phyloP scores from a whole-genome alignment of 208 protist species.

The Phytomonas francai region DNA sequence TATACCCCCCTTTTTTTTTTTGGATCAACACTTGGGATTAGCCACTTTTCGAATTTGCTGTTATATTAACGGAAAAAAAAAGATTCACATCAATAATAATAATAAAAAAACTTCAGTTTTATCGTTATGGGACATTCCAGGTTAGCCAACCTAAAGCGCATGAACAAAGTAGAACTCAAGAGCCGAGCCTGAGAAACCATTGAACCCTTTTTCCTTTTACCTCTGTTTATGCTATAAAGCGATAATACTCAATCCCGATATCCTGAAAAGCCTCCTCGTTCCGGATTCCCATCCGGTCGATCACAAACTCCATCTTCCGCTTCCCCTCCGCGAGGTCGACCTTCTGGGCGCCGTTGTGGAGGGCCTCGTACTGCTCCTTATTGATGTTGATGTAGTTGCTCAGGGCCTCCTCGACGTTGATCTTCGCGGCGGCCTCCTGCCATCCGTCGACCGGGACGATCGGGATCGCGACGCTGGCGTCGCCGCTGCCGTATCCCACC shows the following conservation, averaged over 20 bases:
- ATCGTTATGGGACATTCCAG: too few relatives aligned
- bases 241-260: conserved; percentile 88
- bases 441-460: conserved; percentile 77
- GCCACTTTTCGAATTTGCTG: too few relatives aligned
- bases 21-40: too few relatives aligned
- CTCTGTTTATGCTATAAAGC: conserved; percentile 48
- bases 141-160: too few relatives aligned
- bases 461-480: conserved; percentile 83
- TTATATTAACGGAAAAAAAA: too few relatives aligned
- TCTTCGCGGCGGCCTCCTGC: conserved; percentile 71
- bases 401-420: conserved; percentile 68
- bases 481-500: conserved; percentile 82
- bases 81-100: too few relatives aligned
- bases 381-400: conserved; percentile 61
- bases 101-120: too few relatives aligned
- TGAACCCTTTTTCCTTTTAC: conserved; percentile 4
- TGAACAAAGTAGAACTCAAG: too few relatives aligned
- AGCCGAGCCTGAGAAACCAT: too few relatives aligned
- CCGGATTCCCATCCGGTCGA: conserved; percentile 65
- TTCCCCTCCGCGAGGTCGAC: conserved; percentile 42
- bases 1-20: too few relatives aligned
- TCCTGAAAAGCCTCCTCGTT: conserved; percentile 87
- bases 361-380: conserved; percentile 74
- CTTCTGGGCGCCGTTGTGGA: conserved; percentile 75
- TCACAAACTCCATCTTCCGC: conserved; percentile 74